phyloP scores from a whole-genome alignment of 805 yeast species.

The Candida schatavii region DNA sequence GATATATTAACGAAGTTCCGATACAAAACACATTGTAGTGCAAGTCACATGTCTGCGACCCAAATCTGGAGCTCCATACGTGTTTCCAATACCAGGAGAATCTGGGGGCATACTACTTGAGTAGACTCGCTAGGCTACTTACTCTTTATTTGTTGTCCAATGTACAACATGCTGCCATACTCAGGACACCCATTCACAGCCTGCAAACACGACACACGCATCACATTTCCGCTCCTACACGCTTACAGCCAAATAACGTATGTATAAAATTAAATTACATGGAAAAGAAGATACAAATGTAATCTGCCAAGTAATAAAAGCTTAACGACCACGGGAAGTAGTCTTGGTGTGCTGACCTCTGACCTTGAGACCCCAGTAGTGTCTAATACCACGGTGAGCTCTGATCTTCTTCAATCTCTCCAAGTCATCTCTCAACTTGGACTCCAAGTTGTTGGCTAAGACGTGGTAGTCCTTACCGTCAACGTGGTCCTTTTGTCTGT shows the following conservation, averaged over 20 bases:
- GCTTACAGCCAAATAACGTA: too few relatives aligned
- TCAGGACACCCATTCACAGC: too few relatives aligned
- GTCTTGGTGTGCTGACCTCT: slow-evolving; percentile 99
- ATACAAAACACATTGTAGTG: too few relatives aligned
- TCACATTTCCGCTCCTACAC: too few relatives aligned
- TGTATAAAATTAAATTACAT: slow-evolving; percentile 18
- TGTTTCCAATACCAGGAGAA: too few relatives aligned
- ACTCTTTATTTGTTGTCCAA: too few relatives aligned
- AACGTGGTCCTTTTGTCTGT: slow-evolving; percentile 97
- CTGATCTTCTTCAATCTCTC: slow-evolving; percentile 99
- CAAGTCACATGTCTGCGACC: too few relatives aligned
- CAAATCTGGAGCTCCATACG: too few relatives aligned
- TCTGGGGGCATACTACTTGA: too few relatives aligned
- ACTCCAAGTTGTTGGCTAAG: slow-evolving; percentile 98
- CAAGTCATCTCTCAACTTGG: slow-evolving; percentile 99
- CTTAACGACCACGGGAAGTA: slow-evolving; percentile 87
- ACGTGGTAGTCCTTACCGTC: slow-evolving; percentile 99
- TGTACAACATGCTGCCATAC: too few relatives aligned
- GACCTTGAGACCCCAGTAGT: slow-evolving; percentile 99
- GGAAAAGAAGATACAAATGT: slow-evolving; percentile 12
- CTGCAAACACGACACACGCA: too few relatives aligned
- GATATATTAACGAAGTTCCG: background rate
- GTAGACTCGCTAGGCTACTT: too few relatives aligned
- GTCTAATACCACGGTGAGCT: slow-evolving; percentile 99
- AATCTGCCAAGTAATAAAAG: slow-evolving; percentile 16